Percentiles rank a stretch among this genome's conserved stretches.
These are phyloP conservation scores for Aspergillus ellipticus DNA, from an alignment of 495 filamentous ascomycete species.

Conservation along the genomic window DNA sequence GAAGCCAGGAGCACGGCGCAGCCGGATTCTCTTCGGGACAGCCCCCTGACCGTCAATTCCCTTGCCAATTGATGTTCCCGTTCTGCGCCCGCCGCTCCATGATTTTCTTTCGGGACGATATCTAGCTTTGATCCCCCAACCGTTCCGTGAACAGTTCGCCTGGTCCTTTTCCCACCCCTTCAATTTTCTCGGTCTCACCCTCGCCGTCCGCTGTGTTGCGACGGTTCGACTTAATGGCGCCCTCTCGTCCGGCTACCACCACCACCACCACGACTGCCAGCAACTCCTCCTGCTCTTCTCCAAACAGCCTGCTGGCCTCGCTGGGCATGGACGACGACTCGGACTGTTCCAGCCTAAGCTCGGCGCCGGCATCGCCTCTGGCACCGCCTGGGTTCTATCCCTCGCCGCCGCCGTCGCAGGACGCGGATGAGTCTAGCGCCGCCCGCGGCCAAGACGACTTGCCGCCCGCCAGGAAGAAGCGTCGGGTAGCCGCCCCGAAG, in stretches of 20 bases:
- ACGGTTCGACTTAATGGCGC: conserved; percentile 13
- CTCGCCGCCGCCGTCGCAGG: conserved; percentile 57
- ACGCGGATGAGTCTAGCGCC: conserved; percentile 43
- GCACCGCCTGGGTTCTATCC: conserved; percentile 53
- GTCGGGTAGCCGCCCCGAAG: conserved; percentile 61
- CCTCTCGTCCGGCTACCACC: conserved; percentile 8
- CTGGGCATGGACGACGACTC: conserved; percentile 42
- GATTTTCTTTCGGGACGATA: conserved; percentile 4
- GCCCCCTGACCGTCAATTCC: not conserved
- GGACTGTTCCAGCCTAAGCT: conserved; percentile 56
- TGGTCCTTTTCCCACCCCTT: conserved; percentile 5
- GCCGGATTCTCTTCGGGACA: not conserved
- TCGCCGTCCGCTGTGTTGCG: conserved; percentile 2
- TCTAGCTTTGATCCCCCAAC: conserved; percentile 1
- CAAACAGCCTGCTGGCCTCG: conserved; percentile 5
- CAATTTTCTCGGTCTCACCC: conserved; percentile 1
- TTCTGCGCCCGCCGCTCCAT: conserved; percentile 9
- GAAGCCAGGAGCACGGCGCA: conserved; percentile 5
- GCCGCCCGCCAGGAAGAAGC: conserved; percentile 71
- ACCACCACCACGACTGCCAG: conserved; percentile 10
- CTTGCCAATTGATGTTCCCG: conserved; percentile 15
- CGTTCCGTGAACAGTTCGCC: conserved; percentile 7
- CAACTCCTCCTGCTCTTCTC: conserved; percentile 10
- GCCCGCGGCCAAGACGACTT: conserved; percentile 49
- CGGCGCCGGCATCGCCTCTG: conserved; percentile 52